Base-by-base conservation (phyloP, 495 filamentous ascomycete species). In the Penicillium longicatenatum region DNA sequence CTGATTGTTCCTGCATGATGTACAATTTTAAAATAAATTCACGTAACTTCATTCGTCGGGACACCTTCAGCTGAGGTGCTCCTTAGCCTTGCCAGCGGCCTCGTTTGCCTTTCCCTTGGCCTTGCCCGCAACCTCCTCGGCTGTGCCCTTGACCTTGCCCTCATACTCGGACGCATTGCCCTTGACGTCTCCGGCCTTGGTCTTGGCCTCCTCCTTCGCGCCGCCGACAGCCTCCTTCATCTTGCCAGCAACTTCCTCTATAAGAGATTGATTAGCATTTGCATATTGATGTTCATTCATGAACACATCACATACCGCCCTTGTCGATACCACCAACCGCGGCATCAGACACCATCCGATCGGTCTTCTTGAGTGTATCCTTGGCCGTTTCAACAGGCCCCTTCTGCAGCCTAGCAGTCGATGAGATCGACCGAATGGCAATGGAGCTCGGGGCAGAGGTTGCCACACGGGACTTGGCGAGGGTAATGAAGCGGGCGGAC, bases 241-340 rank as follows among this genome's bases (percentile, higher is more conserved):
- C 45, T 73, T 74, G 11, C 68, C 29, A 17, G 73, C 60, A 31
- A 73, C 79, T 69, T 79, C 45, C 56, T 84, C 83, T 86, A 24
- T 47, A 51, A 9, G 21, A 35, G 52, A 16, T 14, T 10, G 14
- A 26, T 63, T 63, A 68, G 57, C 39, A 50, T 17, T 29, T 30
- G 48, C 4, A 35, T 33, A 33, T 35, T 0, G 0, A 19, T 19
- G 1, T 19, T 51, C 14, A 37, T 17, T 37, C 9, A 35, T 37
- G 6, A 37, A 16, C 14, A 12, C 21, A 31, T 31, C 41, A 78
- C 81, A 29, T 77, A 85, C 79, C 75, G 29, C 83, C 80, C 37
- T 71, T 81, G 67, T 88, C 77, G 57, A 88, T 86, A 21, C 85
- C 84, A 76, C 83, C 83, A 4, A 86, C 80, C 11, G 79, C 79